Evolutionary conservation across 208 protist genomes (phyloP).

Genomic region (Leishmania mexicana): DNA sequence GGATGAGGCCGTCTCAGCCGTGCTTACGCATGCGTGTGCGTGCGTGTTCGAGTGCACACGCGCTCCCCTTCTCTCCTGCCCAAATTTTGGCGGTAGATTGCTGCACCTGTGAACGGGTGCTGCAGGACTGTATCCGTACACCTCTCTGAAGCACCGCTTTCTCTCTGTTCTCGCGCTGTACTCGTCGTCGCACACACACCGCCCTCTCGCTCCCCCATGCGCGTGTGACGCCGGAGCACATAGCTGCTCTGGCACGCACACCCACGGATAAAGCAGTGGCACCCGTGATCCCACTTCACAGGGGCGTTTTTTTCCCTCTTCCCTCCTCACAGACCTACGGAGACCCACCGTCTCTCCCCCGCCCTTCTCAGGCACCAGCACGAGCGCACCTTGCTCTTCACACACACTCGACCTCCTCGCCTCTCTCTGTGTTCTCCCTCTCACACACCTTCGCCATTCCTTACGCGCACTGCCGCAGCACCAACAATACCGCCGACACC

Average conservation of each 20-base stretch:
- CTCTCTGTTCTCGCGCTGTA: neutral
- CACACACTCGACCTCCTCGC: neutral
- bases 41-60: neutral
- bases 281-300: neutral
- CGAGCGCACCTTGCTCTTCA: neutral
- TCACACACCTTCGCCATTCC: neutral
- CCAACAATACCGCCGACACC: neutral
- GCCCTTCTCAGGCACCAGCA: neutral
- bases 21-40: neutral
- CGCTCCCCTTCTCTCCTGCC: neutral
- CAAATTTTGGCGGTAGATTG: neutral
- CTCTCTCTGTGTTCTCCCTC: neutral
- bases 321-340: neutral
- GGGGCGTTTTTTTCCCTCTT: neutral
- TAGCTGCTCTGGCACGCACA: neutral
- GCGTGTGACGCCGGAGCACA: too few species aligned
- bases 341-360: neutral
- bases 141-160: neutral
- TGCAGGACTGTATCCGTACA: neutral
- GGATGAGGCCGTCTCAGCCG: neutral
- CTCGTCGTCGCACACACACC: neutral
- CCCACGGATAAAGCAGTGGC: neutral
- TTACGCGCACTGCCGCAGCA: neutral
- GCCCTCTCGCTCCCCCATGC: too few species aligned
- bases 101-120: neutral